Base-by-base conservation (phyloP, 1,284 basidiomycete species). In the Cerioporus squamosus region DNA sequence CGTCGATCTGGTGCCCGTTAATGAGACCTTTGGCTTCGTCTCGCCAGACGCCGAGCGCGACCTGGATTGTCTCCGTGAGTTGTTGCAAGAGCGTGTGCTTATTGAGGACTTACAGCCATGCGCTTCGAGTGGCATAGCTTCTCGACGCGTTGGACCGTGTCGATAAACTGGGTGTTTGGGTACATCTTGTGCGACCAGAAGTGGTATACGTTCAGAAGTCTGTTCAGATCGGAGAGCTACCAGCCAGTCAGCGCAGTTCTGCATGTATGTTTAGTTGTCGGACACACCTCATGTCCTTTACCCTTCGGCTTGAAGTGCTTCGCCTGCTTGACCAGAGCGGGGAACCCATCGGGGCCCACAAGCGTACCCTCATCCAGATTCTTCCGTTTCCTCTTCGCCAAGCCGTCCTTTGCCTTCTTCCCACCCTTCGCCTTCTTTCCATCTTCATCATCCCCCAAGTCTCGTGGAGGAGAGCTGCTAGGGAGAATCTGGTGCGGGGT, bases 171-270 rank as follows among this genome's bases (percentile, higher is more conserved):
- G 8, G 84, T 89, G 69, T 91, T 93, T 2, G 95, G 95, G 69
- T 90, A 95, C 82, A 98, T 82, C 64, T 83, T 83, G 73, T 97
- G 95, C 2, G 93, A 83, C 95, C 95, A 98, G 67, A 95, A 90
- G 66, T 94, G 93, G 70, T 97, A 97, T 52, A 91, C 77, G 63
- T 88, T 85, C 53, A 97, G 78, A 17, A 97, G 74, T 33, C 89
- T 80, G 62, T 85, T 84, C 38, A 98, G 81, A 71, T 98, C 95
- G 53, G 82, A 74, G 22, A 79, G 79, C 94, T 96, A 36, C 67
- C 5, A 45, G 24, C 43, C 43, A 29, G 18, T 22, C 18, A 10
- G 40, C 18, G 39, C 15, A 22, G n/a, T 20, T 5, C 18, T 43
- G 40, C 40, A 3, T 20, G 22, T 2, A 43, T 10, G 33, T 20